These are phyloP conservation scores for Staphylotrichum tortipilum DNA, from an alignment of 495 filamentous ascomycete species.

Conservation along the genomic window DNA sequence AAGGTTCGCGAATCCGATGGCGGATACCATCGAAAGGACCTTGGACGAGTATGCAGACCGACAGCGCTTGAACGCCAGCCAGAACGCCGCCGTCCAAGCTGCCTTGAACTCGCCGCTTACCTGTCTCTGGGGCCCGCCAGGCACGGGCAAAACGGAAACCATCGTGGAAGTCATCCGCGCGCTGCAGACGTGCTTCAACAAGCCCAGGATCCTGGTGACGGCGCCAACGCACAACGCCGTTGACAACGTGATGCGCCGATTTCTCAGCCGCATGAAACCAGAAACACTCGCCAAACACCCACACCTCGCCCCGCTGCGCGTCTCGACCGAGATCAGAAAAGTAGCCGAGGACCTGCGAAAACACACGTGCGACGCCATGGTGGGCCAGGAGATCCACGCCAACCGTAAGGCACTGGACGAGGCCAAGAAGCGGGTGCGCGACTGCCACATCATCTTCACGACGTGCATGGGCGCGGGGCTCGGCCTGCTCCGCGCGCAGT, in stretches of 20 bases:
- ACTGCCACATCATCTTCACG: constrained; percentile 37
- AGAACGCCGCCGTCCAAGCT: constrained; percentile 35
- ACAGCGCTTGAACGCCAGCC: constrained; percentile 34
- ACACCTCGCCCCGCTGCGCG: constrained; percentile 23
- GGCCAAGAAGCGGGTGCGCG: constrained; percentile 36
- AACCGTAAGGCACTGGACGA: constrained; percentile 18
- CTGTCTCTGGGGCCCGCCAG: constrained; percentile 46
- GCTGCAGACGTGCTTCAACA: constrained; percentile 22
- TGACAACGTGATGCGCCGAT: constrained; percentile 43
- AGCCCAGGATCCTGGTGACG: constrained; percentile 34
- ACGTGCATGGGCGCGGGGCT: constrained; percentile 43
- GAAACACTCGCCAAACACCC: not conserved
- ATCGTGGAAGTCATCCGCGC: constrained; percentile 37
- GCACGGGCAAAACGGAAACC: constrained; percentile 47
- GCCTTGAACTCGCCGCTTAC: constrained; percentile 29
- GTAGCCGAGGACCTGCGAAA: constrained; percentile 32
- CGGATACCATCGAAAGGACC: too few species aligned
- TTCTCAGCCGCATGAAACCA: constrained; percentile 13
- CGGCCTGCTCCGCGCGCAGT: constrained; percentile 37
- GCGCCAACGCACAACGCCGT: constrained; percentile 47
- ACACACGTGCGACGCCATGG: constrained; percentile 44
- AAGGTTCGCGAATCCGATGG: not conserved
- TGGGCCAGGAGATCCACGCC: constrained; percentile 36
- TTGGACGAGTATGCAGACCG: not conserved
- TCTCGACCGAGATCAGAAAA: constrained; percentile 42